Evolutionary conservation across 73 alveolate genomes (phyloP).

Genomic region (Tetrahymena elliotti): DNA sequence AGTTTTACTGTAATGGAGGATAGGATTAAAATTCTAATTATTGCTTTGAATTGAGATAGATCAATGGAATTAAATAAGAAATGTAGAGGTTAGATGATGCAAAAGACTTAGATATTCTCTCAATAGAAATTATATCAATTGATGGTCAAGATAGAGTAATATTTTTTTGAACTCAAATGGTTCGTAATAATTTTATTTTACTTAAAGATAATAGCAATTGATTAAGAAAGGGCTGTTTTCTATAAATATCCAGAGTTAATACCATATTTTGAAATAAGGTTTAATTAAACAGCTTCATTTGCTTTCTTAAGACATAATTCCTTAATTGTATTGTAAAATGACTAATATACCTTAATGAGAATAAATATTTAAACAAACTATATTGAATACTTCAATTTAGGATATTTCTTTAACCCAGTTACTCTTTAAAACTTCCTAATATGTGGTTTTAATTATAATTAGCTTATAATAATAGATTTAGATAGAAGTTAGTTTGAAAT

Average conservation of each 20-base stretch:
- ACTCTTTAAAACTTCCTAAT: not conserved
- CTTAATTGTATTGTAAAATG: not conserved
- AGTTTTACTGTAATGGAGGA: not conserved
- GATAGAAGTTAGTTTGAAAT: not conserved
- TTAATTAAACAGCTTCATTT: not conserved
- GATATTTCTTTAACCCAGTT: not conserved
- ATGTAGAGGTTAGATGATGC: not conserved
- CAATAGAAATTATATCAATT: no score
- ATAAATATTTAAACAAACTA: not conserved
- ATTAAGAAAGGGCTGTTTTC: not conserved
- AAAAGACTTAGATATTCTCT: not conserved
- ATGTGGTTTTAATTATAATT: not conserved
- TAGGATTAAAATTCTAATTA: not conserved
- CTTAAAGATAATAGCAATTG: not conserved
- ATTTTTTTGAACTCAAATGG: no score
- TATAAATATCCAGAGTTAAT: not conserved
- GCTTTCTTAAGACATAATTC: not conserved
- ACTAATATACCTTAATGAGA: not conserved
- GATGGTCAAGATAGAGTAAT: not conserved
- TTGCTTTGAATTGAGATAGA: not conserved
- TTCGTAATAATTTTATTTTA: no score
- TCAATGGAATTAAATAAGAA: not conserved
- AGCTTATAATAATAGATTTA: not conserved
- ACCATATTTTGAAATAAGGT: not conserved
- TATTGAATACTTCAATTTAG: not conserved